Conservation (phyloP, 495 filamentous ascomycete species). For the Chaetomidium leptoderma region DNA sequence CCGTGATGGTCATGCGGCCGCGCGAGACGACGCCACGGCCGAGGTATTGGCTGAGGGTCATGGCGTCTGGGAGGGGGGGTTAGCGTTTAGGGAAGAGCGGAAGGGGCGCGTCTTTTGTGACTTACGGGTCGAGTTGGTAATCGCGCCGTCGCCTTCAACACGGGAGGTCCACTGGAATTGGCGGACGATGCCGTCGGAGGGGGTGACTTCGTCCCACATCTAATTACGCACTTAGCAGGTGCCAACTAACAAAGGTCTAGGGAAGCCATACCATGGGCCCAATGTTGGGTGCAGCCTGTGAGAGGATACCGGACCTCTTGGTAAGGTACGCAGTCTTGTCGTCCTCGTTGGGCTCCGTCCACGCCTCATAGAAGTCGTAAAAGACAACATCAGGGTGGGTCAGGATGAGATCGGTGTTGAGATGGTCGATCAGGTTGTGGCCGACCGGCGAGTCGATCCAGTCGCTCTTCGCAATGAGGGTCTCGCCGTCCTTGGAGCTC, state of each 20-base stretch:
- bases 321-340: conserved; percentile 39
- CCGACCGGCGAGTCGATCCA: conserved; percentile 77
- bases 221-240: conserved; percentile 21
- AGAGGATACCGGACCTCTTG: conserved; percentile 57
- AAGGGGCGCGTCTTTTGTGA: too few species aligned
- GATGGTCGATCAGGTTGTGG: conserved; percentile 67
- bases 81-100: background rate
- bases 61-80: conserved; percentile 35
- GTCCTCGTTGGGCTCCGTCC: conserved; percentile 37
- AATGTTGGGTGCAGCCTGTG: conserved; percentile 66
- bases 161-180: conserved; percentile 63
- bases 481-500: conserved; percentile 47
- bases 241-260: background rate
- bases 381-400: conserved; percentile 57
- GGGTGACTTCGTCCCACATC: conserved; percentile 55
- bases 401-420: conserved; percentile 63
- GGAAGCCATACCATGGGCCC: conserved; percentile 46
- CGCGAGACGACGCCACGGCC: conserved; percentile 58
- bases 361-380: conserved; percentile 64
- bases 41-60: conserved; percentile 64
- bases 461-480: conserved; percentile 43
- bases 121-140: conserved; percentile 36
- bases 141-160: conserved; percentile 49
- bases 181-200: conserved; percentile 58
- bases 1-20: conserved; percentile 56